These are phyloP conservation scores for Zygoascus bituminiphila DNA, from an alignment of 805 yeast species.

Conservation along the genomic window DNA sequence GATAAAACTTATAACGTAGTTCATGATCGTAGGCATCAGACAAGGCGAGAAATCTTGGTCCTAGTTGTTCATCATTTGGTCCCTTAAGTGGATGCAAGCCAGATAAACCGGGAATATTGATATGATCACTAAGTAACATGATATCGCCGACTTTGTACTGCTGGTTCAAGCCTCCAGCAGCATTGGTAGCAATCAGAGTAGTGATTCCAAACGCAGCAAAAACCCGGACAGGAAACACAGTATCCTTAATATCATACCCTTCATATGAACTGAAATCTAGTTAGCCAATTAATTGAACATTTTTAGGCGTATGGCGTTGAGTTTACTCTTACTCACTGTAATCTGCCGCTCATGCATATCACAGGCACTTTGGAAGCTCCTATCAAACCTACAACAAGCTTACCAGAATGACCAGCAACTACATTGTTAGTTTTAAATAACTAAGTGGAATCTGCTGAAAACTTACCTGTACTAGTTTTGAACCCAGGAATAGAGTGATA, in stretches of 20 bases:
- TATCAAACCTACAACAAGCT: conserved; percentile 67
- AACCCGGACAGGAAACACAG: conserved; percentile 80
- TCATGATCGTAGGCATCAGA: conserved; percentile 83
- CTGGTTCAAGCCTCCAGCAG: conserved; percentile 83
- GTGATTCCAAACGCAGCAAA: conserved; percentile 55
- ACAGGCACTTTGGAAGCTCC: conserved; percentile 73
- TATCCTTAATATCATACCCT: conserved; percentile 74
- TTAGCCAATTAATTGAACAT: neutral
- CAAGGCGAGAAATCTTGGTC: conserved; percentile 81
- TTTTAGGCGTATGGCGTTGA: no score
- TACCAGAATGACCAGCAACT: conserved; percentile 86
- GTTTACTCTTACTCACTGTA: conserved; percentile 45
- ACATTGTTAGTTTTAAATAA: neutral
- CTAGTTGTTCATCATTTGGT: conserved; percentile 67
- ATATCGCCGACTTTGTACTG: conserved; percentile 72
- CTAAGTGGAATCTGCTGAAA: neutral
- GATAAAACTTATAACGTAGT: conserved; percentile 54
- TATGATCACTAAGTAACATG: conserved; percentile 84
- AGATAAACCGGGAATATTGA: conserved; percentile 83
- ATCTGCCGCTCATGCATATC: conserved; percentile 87
- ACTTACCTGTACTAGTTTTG: conserved; percentile 49
- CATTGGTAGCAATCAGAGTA: conserved; percentile 70
- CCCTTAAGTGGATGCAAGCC: conserved; percentile 87
- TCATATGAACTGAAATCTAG: conserved; percentile 52
- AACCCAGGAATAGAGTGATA: conserved; percentile 76